Evolutionary conservation across 345 rosid genomes (phyloP), one percentile per base, ranked within the genome.

Genomic region (Punica granatum): DNA sequence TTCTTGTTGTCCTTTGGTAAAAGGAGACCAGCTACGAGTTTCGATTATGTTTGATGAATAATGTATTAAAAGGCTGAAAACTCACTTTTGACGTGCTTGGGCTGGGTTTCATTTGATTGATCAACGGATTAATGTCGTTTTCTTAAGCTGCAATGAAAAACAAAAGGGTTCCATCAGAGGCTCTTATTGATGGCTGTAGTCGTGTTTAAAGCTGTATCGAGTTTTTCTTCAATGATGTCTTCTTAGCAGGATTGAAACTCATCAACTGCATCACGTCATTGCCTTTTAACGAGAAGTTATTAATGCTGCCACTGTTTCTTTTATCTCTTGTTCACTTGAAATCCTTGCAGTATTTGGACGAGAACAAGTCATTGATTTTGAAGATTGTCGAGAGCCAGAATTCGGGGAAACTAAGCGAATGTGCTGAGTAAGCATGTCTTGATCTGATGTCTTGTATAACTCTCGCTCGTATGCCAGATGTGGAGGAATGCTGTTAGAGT

Each of bases 311-410:
- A 12, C 19, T 26, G 33, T 28, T 56, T 56, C 25, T 33, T 28
- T 56, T 56, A 11, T 23, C 6, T 51, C 28, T 51, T n/a, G 63
- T 26, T 31, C 42, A 16, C 26, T 43, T 60, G 33, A 63, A 71
- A 59, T 73, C 61, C 59, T 26, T 84, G 81, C 88, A 95, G 99
- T 95, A 90, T 82, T 83, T 95, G 68, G 99, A 95, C 66, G 99
- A 95, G 84, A 95, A 95, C 92, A 95, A 95, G 82, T 95, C 99
- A 0, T 80, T 95, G 93, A 95, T 95, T 80, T 79, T 95, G 86
- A 95, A 95, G 93, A 95, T 95, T 19, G 99, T 95, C 51, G 99
- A 95, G 82, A 89, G 97, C 84, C 99, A 95, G 82, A 95, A 84
- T 80, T 85, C 96, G 0, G 99, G 99, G 71, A 92, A 95, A 75